Conservation (phyloP, 768 basidiomycete genomes). For the Fomitopsis pulvina region DNA sequence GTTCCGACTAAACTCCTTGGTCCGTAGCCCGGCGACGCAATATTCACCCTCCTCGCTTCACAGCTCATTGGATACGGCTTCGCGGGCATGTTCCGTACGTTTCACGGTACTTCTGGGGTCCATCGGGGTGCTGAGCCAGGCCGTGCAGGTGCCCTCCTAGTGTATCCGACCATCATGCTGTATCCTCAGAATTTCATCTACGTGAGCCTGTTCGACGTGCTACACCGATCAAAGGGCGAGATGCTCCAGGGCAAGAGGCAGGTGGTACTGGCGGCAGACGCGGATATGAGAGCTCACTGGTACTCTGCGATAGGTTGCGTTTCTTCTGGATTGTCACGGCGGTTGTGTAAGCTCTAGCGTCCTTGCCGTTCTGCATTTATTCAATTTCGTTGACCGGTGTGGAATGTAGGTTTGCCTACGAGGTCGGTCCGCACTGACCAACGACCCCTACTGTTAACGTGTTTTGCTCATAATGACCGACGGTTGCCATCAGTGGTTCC, state of each 20-base stretch:
- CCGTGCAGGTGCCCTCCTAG: neutral
- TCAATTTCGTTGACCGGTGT: neutral
- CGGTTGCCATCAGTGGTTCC: slow-evolving; percentile 5
- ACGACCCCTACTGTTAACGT: too few relatives aligned
- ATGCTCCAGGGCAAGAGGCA: slow-evolving; percentile 2
- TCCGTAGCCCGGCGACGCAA: slow-evolving; percentile 17
- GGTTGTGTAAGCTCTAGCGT: neutral
- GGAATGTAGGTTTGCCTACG: neutral
- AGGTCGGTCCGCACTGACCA: too few relatives aligned
- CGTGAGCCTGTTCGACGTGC: slow-evolving; percentile 3
- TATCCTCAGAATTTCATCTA: slow-evolving; percentile 3
- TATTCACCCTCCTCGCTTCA: slow-evolving; percentile 29
- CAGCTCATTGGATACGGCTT: slow-evolving; percentile 26
- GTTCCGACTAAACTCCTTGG: neutral
- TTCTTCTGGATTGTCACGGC: slow-evolving; percentile 4
- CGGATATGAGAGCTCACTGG: too few relatives aligned
- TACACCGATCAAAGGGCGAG: slow-evolving; percentile 4
- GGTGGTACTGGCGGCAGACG: too few relatives aligned
- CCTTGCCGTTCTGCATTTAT: neutral
- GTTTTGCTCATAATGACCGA: too few relatives aligned
- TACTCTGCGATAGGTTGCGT: neutral
- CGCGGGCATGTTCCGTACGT: slow-evolving; percentile 15
- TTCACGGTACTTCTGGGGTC: neutral
- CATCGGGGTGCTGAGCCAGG: neutral
- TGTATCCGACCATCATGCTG: slow-evolving; percentile 1